Percentiles rank a stretch among this genome's conserved stretches.
phyloP scores from a whole-genome alignment of 139 green algal species.

The Tetraselmis chui region DNA sequence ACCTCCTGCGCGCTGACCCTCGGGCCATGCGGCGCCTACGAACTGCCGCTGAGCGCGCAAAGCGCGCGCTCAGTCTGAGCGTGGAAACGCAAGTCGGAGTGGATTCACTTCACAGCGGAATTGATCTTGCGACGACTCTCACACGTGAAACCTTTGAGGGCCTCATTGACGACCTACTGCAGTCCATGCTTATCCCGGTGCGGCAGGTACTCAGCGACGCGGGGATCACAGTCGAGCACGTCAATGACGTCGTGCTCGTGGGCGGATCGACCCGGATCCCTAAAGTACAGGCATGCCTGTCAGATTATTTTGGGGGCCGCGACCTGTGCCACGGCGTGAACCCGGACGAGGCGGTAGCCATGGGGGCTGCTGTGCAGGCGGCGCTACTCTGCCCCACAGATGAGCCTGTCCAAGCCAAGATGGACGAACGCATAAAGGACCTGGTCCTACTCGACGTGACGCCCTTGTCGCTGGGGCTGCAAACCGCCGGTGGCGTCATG shows the following conservation, averaged over 20 bases:
- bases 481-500: constrained; percentile 89
- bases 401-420: background rate
- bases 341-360: constrained; percentile 90
- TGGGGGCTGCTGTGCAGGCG: constrained; percentile 81
- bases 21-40: background rate
- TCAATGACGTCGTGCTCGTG: constrained; percentile 95
- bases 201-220: constrained; percentile 24
- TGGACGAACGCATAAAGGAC: constrained; percentile 46
- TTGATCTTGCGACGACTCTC: constrained; percentile 5
- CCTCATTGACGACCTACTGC: constrained; percentile 15
- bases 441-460: constrained; percentile 83
- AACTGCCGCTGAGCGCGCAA: background rate
- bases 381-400: background rate
- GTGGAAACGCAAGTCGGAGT: constrained; percentile 12
- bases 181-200: constrained; percentile 2
- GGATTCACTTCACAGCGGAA: constrained; percentile 6
- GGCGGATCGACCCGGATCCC: constrained; percentile 93
- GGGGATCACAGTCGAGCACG: constrained; percentile 35
- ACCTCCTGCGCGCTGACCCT: background rate
- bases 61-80: background rate
- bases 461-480: constrained; percentile 87
- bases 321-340: constrained; percentile 93
- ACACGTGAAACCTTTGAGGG: constrained; percentile 19
- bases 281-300: constrained; percentile 83
- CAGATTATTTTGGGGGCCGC: constrained; percentile 86